Base-by-base conservation (phyloP, 306 rosid genomes). In the Trifolium pratense region DNA sequence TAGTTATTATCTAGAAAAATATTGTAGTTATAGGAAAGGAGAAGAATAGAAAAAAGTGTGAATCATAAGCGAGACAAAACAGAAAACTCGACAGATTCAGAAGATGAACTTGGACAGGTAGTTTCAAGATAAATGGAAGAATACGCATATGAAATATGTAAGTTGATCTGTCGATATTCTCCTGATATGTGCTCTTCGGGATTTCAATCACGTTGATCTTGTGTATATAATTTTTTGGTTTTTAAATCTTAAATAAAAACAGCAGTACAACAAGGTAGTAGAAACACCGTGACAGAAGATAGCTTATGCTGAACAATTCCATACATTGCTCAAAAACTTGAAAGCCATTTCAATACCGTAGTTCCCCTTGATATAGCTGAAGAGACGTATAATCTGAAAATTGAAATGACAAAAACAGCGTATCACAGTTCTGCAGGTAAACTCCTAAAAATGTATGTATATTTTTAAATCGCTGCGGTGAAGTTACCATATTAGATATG, bases 251-350 rank as follows among this genome's bases (percentile, higher is more conserved):
- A 63, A 26, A 46, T 29, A 77, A 75, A 79, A 65, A 43, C 72
- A 82, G 52, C 13, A 23, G 48, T 34, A 34, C 39, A 69, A 59
- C 36, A 83, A 65, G 67, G 68, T 64, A 58, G 68, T 8, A 34
- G 63, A 57, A 73, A 80, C 75, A 39, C 34, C 26, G 31, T 12
- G 31, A 65, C 80, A 73, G 69, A 70, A 80, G 72, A 77, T 76
- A 67, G 18, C 59, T 67, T 75, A 10, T 39, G 40, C 29, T 55
- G 45, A 70, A 61, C 10, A 37, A 76, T 72, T 68, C 62, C 96
- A 70, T 88, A 94, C 99, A 76, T 88, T 89, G 86, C 90, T 89
- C 88, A 94, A 76, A 87, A 94, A 94, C 77, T 89, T 91, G 83
- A 94, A 94, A 81, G 98, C 96, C 72, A 87, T 78, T 66, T 77